A percentile compares a stretch with the other conserved stretches of the same genome.
Evolutionary conservation across 495 filamentous ascomycete species (phyloP).

Genomic region (Penicillium canescens): DNA sequence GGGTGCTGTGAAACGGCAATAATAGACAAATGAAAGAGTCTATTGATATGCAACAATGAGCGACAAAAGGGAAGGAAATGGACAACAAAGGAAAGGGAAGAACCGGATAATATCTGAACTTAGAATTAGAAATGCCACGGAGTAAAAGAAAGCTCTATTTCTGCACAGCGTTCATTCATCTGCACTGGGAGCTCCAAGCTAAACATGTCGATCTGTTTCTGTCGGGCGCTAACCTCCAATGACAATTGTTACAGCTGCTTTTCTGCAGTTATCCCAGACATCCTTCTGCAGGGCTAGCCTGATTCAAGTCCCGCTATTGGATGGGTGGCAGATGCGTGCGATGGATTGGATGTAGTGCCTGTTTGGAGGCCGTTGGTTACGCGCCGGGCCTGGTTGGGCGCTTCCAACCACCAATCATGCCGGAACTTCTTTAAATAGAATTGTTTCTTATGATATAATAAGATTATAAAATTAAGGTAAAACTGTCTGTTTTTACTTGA

Average conservation of each 20-base stretch:
- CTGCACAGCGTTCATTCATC: conserved; percentile 1
- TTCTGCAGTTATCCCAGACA: conserved; percentile 23
- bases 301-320: conserved; percentile 10
- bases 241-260: not conserved
- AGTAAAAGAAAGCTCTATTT: conserved; percentile 8
- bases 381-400: conserved; percentile 26
- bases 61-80: not conserved
- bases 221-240: conserved; percentile 1
- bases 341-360: conserved; percentile 10
- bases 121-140: not conserved
- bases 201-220: conserved; percentile 5
- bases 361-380: conserved; percentile 16
- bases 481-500: too few relatives aligned
- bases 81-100: conserved; percentile 7
- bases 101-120: not conserved
- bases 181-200: conserved; percentile 8
- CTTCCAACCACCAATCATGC: conserved; percentile 9
- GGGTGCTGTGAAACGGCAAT: conserved; percentile 2
- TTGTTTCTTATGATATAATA: not conserved
- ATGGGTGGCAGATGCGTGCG: not conserved
- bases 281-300: conserved; percentile 1
- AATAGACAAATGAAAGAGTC: conserved; percentile 4
- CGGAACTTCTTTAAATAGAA: conserved; percentile 4
- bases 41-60: conserved; percentile 1
- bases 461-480: too few relatives aligned